Evolutionary conservation across 345 rosid species (phyloP), one percentile per base, ranked within the genome.

Genomic region (Pistacia integerrima): DNA sequence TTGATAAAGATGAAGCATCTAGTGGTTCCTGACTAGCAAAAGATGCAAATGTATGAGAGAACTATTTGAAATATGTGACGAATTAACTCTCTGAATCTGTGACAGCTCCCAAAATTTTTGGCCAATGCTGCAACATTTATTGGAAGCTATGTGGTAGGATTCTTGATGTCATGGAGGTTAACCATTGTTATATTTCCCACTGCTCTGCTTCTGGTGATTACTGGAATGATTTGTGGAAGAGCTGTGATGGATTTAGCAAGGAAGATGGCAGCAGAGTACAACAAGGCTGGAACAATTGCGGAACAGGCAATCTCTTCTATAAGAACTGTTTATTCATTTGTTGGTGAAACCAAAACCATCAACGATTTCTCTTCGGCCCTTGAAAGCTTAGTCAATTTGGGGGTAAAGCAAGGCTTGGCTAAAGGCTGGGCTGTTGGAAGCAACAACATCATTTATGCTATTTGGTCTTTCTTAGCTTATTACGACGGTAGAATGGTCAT

Each of bases 161-260:
- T 93, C 67, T 14, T 87, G 64, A 55, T 93, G 86, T 33, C 87
- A 22, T 94, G 97, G 98, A 91, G 83, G 78, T 88, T 93, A 0
- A 89, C 98, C 8, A 80, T 93, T 10, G 94, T 94, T n/a, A 97
- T 90, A 33, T 77, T 88, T 69, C 98, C 94, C 1, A 89, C 90
- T 64, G 74, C 85, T 20, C 67, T 93, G 51, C 77, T 89, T 44
- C 75, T 94, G 70, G 87, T 94, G 22, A 88, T 94, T 77, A 97
- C 97, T 35, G 97, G 91, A 1, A 65, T 93, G 30, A 85, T 93
- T 75, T 93, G 90, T 17, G 97, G 98, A 16, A 84, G 93, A 76
- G 90, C 90, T 61, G 73, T 94, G 38, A 89, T 94, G 73, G 83
- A 80, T 41, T 76, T 91, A 16, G 87, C 97, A 0, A 85, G 89